Conservation (phyloP, 2,329 filamentous ascomycete species). For the Nemania sp. region DNA sequence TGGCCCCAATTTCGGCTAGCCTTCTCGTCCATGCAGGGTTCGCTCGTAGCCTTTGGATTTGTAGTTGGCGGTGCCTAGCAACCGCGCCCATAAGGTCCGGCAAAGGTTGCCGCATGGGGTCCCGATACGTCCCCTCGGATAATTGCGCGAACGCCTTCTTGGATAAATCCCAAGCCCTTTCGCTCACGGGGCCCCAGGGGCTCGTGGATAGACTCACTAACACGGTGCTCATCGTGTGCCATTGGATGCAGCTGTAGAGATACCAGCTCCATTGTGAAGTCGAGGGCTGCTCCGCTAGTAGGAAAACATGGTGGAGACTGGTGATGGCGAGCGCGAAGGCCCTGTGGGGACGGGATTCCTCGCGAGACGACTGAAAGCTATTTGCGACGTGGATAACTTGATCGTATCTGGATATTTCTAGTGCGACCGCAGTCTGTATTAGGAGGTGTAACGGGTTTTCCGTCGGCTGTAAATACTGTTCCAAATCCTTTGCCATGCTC, state of each 20-base stretch:
- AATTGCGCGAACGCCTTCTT: slow-evolving; percentile 27
- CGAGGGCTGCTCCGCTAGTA: slow-evolving; percentile 12
- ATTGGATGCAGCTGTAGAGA: slow-evolving; percentile 13
- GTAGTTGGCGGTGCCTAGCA: slow-evolving; percentile 15
- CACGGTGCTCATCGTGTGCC: slow-evolving; percentile 31
- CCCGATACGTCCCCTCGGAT: slow-evolving; percentile 21
- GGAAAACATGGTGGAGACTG: slow-evolving; percentile 23
- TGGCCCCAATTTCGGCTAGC: neutral
- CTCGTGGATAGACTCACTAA: slow-evolving; percentile 21
- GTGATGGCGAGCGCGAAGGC: slow-evolving; percentile 21
- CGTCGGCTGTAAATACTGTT: slow-evolving; percentile 11
- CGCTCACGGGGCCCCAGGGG: slow-evolving; percentile 21
- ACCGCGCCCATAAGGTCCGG: slow-evolving; percentile 25
- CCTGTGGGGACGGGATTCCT: neutral
- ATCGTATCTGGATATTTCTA: slow-evolving; percentile 24
- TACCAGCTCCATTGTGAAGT: slow-evolving; percentile 26
- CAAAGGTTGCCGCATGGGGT: slow-evolving; percentile 26
- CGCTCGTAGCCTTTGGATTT: slow-evolving; percentile 11
- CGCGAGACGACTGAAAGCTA: slow-evolving; percentile 21
- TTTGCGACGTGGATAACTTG: slow-evolving; percentile 28
- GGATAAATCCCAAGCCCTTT: slow-evolving; percentile 20
- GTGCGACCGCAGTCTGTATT: slow-evolving; percentile 11
- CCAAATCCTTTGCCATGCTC: slow-evolving; percentile 21
- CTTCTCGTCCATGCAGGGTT: neutral
- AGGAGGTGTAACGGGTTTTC: slow-evolving; percentile 9